These are phyloP conservation scores for Citrus cavaleriei DNA, from an alignment of 345 rosid species.

Conservation along the genomic window DNA sequence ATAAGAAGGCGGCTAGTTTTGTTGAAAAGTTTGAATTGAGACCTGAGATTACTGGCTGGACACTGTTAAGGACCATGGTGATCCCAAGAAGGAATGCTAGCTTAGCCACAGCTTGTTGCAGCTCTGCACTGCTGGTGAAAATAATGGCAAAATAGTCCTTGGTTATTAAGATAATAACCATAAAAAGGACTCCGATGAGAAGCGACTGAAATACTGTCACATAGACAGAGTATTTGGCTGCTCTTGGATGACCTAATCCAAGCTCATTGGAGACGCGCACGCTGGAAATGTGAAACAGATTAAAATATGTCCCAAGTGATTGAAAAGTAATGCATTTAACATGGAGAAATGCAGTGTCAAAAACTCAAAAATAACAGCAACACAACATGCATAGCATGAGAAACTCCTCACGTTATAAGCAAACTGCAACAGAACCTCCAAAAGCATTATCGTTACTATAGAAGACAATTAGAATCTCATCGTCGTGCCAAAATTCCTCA, in stretches of 20 bases:
- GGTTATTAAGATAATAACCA: slow-evolving; percentile 48
- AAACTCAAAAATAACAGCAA: too few relatives aligned
- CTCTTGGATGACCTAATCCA: slow-evolving; percentile 62
- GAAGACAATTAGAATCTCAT: too few relatives aligned
- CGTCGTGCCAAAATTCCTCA: too few relatives aligned
- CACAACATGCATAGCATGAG: too few relatives aligned
- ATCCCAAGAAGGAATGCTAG: slow-evolving; percentile 65
- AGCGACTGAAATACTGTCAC: slow-evolving; percentile 54
- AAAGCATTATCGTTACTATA: too few relatives aligned
- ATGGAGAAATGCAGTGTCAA: not conserved
- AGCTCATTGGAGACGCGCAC: slow-evolving; percentile 85
- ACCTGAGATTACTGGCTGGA: slow-evolving; percentile 90
- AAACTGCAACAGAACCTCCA: not conserved
- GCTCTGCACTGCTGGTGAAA: slow-evolving; percentile 51
- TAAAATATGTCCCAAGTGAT: too few relatives aligned
- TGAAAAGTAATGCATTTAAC: too few relatives aligned
- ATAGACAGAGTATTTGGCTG: slow-evolving; percentile 72
- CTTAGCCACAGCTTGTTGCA: slow-evolving; percentile 51
- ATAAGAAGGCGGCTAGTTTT: not conserved
- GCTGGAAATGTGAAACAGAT: slow-evolving; percentile 22
- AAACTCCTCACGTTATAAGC: not conserved
- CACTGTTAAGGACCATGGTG: slow-evolving; percentile 82
- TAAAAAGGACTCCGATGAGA: slow-evolving; percentile 55
- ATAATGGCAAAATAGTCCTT: slow-evolving; percentile 54
- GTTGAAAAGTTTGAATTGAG: not conserved